Evolutionary conservation across 371 early-diverging fungal genomes (phyloP).

Genomic region (Chytridium lagenaria): DNA sequence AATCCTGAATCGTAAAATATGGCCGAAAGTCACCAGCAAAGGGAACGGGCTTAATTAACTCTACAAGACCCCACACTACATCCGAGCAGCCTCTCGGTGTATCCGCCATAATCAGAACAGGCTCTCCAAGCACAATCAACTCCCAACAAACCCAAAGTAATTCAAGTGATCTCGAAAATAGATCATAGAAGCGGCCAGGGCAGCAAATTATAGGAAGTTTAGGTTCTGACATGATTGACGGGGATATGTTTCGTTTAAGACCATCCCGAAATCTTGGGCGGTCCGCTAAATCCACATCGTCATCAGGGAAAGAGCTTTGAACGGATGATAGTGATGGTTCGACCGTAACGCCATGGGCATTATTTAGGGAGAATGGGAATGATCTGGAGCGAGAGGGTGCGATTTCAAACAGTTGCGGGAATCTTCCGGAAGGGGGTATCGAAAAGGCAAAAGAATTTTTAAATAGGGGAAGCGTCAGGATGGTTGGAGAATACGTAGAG

Average conservation of each 20-base stretch:
- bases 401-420: slow-evolving; percentile 78
- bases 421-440: slow-evolving; percentile 74
- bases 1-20: slow-evolving; percentile 95
- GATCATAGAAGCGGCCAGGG: slow-evolving; percentile 68
- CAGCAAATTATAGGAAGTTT: slow-evolving; percentile 29
- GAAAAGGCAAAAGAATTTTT: slow-evolving; percentile 72
- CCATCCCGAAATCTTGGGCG: neutral
- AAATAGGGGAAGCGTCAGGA: slow-evolving; percentile 77
- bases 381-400: slow-evolving; percentile 40
- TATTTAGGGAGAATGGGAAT: slow-evolving; percentile 7
- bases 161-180: slow-evolving; percentile 78
- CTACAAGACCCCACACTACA: slow-evolving; percentile 83
- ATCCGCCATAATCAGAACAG: slow-evolving; percentile 87
- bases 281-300: slow-evolving; percentile 10
- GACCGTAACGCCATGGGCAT: too few relatives aligned
- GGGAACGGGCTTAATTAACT: slow-evolving; percentile 90
- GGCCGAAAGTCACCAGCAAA: slow-evolving; percentile 96
- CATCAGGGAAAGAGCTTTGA: slow-evolving; percentile 69
- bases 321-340: slow-evolving; percentile 47
- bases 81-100: slow-evolving; percentile 88
- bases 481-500: slow-evolving; percentile 47
- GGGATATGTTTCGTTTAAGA: neutral
- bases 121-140: slow-evolving; percentile 90
- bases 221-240: neutral
- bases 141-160: slow-evolving; percentile 95